Conservation (phyloP, 2,329 filamentous ascomycete species). For the Fusarium chaquense region DNA sequence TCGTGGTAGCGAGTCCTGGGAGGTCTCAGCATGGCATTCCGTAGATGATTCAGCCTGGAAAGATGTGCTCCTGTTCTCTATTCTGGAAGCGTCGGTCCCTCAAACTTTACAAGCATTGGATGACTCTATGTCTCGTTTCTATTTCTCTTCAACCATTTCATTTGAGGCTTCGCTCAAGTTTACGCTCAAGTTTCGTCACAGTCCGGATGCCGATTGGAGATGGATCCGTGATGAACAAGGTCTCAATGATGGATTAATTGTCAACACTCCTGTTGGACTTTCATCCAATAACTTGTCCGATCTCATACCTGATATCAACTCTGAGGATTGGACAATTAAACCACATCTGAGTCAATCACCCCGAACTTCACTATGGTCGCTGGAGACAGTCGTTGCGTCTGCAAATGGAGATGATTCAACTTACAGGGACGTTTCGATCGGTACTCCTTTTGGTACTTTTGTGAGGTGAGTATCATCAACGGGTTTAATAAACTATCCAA, state of each 20-base stretch:
- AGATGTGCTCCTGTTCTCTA: slow-evolving; percentile 60
- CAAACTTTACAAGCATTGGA: slow-evolving; percentile 62
- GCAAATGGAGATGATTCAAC: slow-evolving; percentile 70
- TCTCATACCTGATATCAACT: slow-evolving; percentile 69
- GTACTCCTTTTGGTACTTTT: slow-evolving; percentile 69
- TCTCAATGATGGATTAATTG: slow-evolving; percentile 72
- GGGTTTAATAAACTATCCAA: not conserved
- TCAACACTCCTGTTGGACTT: slow-evolving; percentile 53
- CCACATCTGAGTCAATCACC: slow-evolving; percentile 74
- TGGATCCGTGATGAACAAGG: slow-evolving; percentile 77
- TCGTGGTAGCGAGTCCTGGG: slow-evolving; percentile 70
- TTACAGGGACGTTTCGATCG: slow-evolving; percentile 68
- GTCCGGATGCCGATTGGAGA: slow-evolving; percentile 68
- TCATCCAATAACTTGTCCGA: slow-evolving; percentile 60
- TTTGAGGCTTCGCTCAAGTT: slow-evolving; percentile 68
- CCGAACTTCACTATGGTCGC: slow-evolving; percentile 76
- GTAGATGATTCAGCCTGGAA: slow-evolving; percentile 66
- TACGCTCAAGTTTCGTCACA: slow-evolving; percentile 76
- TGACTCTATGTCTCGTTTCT: slow-evolving; percentile 54
- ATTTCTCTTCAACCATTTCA: slow-evolving; percentile 66
- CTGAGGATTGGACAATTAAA: slow-evolving; percentile 63
- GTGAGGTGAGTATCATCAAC: slow-evolving; percentile 58
- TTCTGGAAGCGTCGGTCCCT: slow-evolving; percentile 52
- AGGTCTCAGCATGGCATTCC: slow-evolving; percentile 80
- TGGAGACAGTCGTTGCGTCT: slow-evolving; percentile 67